Base-by-base conservation (phyloP, 495 filamentous ascomycete genomes). In the Amniculicola lignicola region DNA sequence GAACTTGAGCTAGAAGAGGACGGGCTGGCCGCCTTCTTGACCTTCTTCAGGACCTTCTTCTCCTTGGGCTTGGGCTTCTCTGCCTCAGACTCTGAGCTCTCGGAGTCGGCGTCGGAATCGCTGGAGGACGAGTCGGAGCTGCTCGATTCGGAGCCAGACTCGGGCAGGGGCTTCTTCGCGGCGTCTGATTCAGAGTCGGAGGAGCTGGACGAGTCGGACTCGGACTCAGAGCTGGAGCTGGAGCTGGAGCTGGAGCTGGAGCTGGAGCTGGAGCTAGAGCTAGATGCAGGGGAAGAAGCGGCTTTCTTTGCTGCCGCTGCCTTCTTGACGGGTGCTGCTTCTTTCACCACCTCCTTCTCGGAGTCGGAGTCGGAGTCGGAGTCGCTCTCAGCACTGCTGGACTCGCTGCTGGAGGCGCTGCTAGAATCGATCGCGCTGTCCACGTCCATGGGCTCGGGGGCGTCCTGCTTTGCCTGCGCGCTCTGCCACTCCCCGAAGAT, bases 401-500 rank as follows among this genome's bases (percentile, higher is more conserved):
- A 55, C 15, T 46, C 46, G 22, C 9, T 55, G 27, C 36, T 42
- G 1, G 51, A 31, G 2, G 48, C 57, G 24, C 47, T 52, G 49
- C 38, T 41, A 16, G 40, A 53, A 19, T 47, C 49, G 33, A 33
- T 55, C n/a, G 36, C 31, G 3, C 19, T 28, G 36, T 60, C 61
- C 11, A 53, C 42, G 15, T 63, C 60, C 60, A 54, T 59, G 11
- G 54, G n/a, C 25, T 63, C 46, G 11, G 27, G 27, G 9, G 21
- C 27, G 18, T 42, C 41, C 35, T 47, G 45, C 19, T 51, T 44
- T 40, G 21, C n/a, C n/a, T n/a, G n/a, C 16, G 14, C 24, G 1
- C 41, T 55, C 52, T 61, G 22, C 63, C 63, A 65, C 22, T 55
- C 45, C n/a, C 47, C 27, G 59, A 62, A 62, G n/a, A 65, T 16